Evolutionary conservation across 257 asterid genomes (phyloP), one percentile per base, ranked within the genome.

Genomic region (Fraxinus cuspidata): DNA sequence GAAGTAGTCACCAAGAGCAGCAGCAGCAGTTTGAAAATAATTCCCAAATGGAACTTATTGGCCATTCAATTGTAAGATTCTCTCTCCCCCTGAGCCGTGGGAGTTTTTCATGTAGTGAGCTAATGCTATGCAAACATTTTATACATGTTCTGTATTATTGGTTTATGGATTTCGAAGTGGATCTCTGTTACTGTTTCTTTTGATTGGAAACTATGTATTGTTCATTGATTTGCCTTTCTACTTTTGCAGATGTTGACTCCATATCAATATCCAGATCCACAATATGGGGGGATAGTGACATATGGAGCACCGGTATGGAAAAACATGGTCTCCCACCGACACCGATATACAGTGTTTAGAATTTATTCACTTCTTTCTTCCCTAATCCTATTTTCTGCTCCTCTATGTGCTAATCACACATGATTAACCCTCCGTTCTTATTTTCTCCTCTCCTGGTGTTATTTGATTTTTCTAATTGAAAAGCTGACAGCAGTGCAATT

Each of bases 31-130:
- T 76, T 56, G 83, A 80, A 71, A 78, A 84, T 53, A 83, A 83
- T 83, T 77, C 92, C 47, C 96, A 87, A 64, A 90, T 87, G 92
- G 93, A 92, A 81, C 90, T 88, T 75, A 90, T 88, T 77, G 89
- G 97, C 29, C 97, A 89, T 87, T 92, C 97, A 70, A 84, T 91
- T 83, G 97, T 90, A 83, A 86, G 93, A 66, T 16, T 80, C 72
- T 70, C 38, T 44, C 23, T 73, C 75, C 66, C 73, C 53, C 47
- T 51, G 69, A 67, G 71, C 40, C 53, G 7, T 38, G 72, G 21
- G 58, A 73, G 29, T 21, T 23, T 74, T 51, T 71, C 72, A 15
- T 79, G 67, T 38, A 40, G 71, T 51, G 28, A 15, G 11, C 70
- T n/a, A 12, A 7, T 77, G 56, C 69, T 49, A 67, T 10, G 69